phyloP scores from a whole-genome alignment of 305 asterid species.

The Solanum chacoense region DNA sequence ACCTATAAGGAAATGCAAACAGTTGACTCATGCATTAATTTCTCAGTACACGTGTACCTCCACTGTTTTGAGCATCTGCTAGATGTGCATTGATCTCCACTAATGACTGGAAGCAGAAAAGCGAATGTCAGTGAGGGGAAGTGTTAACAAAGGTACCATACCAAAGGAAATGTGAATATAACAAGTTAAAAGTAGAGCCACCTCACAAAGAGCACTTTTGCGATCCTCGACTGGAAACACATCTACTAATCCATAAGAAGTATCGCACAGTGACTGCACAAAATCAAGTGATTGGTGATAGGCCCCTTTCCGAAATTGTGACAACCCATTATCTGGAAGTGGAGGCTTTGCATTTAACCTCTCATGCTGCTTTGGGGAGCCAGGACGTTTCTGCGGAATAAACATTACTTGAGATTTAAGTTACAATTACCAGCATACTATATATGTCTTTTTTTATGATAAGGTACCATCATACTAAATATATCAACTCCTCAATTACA shows the following conservation, averaged over 20 bases:
- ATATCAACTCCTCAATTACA: not conserved
- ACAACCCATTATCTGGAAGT: conserved; percentile 62
- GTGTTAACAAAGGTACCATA: conserved; percentile 6
- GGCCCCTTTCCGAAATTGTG: conserved; percentile 87
- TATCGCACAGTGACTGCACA: conserved; percentile 83
- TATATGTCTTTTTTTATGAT: not conserved
- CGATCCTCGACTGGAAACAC: conserved; percentile 94
- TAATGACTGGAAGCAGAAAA: conserved; percentile 65
- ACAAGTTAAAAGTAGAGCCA: conserved; percentile 21
- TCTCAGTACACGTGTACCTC: conserved; percentile 44
- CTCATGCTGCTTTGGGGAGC: conserved; percentile 69
- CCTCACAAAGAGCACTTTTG: conserved; percentile 91
- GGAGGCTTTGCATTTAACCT: conserved; percentile 75
- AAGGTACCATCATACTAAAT: not conserved
- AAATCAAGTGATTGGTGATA: conserved; percentile 96
- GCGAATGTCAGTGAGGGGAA: conserved; percentile 14
- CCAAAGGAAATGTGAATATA: conserved; percentile 1
- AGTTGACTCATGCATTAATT: not conserved
- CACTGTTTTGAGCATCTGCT: conserved; percentile 64
- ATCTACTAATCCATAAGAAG: conserved; percentile 92
- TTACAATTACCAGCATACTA: not conserved
- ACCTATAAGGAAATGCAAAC: not conserved
- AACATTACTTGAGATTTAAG: conserved; percentile 9
- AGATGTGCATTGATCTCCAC: conserved; percentile 67
- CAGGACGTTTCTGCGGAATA: conserved; percentile 61